Evolutionary conservation across 2,329 filamentous ascomycete species (phyloP).

Genomic region (Pseudopithomyces maydicus): DNA sequence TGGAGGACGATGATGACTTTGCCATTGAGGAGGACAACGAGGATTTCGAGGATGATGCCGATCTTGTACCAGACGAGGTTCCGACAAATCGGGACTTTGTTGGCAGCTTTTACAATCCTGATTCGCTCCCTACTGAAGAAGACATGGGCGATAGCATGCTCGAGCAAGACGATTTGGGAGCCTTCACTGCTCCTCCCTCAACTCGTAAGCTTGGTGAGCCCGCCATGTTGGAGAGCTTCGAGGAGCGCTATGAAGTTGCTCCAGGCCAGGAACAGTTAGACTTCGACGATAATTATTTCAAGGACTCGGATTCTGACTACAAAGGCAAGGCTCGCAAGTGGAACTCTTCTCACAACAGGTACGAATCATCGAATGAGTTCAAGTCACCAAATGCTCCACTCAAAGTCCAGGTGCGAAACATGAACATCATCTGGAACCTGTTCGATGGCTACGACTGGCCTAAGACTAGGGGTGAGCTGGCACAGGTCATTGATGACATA

Average conservation of each 20-base stretch:
- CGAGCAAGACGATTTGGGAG: conserved; percentile 46
- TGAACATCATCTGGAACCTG: conserved; percentile 95
- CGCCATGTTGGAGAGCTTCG: conserved; percentile 55
- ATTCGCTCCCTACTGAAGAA: conserved; percentile 47
- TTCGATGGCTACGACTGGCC: conserved; percentile 99
- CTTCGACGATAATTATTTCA: conserved; percentile 79
- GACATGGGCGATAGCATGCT: conserved; percentile 50
- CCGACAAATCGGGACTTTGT: conserved; percentile 53
- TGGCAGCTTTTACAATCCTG: conserved; percentile 60
- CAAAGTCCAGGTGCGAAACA: conserved; percentile 77
- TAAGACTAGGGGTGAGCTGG: conserved; percentile 82
- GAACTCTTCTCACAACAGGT: conserved; percentile 78
- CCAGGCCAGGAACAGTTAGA: conserved; percentile 67
- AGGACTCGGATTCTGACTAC: conserved; percentile 61
- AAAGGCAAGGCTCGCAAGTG: conserved; percentile 75
- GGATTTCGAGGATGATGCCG: conserved; percentile 45
- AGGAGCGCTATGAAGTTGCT: conserved; percentile 59
- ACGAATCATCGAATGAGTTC: conserved; percentile 67
- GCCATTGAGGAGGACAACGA: conserved; percentile 52
- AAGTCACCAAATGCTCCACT: conserved; percentile 72
- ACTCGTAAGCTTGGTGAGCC: conserved; percentile 41
- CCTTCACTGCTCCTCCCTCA: conserved; percentile 37
- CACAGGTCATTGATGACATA: conserved; percentile 85
- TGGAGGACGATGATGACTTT: background rate
- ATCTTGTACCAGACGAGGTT: conserved; percentile 48